Evolutionary conservation across 192 early-diverging fungal species (phyloP).

Genomic region (Coemansia sp.): DNA sequence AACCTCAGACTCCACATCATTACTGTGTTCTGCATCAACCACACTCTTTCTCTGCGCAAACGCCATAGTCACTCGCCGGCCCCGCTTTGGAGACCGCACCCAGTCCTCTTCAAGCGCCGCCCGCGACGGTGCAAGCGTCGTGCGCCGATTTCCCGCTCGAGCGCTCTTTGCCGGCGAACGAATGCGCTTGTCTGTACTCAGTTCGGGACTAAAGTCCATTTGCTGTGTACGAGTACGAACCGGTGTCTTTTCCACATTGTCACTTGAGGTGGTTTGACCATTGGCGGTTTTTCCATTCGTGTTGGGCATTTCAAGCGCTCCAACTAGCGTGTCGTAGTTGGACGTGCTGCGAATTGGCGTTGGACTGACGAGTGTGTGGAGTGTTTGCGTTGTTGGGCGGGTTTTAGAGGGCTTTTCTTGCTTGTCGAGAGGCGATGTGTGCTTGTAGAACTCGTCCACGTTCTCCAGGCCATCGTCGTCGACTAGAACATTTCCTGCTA

Average conservation of each 20-base stretch:
- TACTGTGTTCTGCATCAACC: neutral
- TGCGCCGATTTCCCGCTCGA: conserved; percentile 17
- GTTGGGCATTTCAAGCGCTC: conserved; percentile 34
- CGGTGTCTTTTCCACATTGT: neutral
- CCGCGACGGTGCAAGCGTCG: conserved; percentile 26
- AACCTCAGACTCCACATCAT: neutral
- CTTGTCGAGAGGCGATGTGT: conserved; percentile 31
- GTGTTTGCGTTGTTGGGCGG: conserved; percentile 10
- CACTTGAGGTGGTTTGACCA: neutral
- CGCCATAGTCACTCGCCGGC: conserved; percentile 34
- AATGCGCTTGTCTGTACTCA: neutral
- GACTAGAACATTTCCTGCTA: conserved; percentile 33
- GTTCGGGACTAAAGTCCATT: neutral
- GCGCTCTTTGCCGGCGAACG: neutral
- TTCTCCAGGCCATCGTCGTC: conserved; percentile 49
- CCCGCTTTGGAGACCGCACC: conserved; percentile 35
- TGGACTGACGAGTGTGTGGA: conserved; percentile 39
- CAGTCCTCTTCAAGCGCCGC: conserved; percentile 15
- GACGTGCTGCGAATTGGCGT: conserved; percentile 36
- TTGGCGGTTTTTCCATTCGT: neutral
- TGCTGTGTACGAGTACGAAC: neutral
- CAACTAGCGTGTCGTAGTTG: conserved; percentile 29
- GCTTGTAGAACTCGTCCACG: conserved; percentile 48
- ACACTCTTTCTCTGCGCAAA: conserved; percentile 9
- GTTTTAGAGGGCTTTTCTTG: neutral